phyloP scores from a whole-genome alignment of 2,329 filamentous ascomycete species.

The Amauroascus verrucosus region DNA sequence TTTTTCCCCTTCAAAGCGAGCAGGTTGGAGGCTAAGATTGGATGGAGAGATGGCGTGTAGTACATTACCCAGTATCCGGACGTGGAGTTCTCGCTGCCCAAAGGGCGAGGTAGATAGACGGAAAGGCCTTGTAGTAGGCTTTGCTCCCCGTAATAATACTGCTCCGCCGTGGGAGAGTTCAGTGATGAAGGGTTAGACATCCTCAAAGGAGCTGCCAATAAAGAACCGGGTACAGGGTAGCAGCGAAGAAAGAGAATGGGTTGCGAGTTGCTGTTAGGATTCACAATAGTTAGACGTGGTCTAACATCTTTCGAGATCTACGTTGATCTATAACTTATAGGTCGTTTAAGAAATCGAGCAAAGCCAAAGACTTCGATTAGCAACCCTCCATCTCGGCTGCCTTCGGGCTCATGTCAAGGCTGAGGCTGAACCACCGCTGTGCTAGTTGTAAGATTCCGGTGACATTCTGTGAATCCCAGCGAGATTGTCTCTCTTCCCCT shows the following conservation, averaged over 20 bases:
- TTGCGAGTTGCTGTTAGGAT: neutral
- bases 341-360: too few species aligned
- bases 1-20: too few species aligned
- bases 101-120: constrained; percentile 18
- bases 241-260: neutral
- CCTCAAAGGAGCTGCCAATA: neutral
- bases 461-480: too few species aligned
- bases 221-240: neutral
- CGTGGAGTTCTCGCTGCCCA: constrained; percentile 13
- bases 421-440: too few species aligned
- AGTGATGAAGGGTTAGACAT: neutral
- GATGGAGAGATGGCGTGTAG: neutral
- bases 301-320: too few species aligned
- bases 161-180: constrained; percentile 14
- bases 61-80: constrained; percentile 36
- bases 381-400: too few species aligned
- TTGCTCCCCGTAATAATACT: constrained; percentile 23
- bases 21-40: neutral
- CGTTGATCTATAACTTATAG: too few species aligned
- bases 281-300: too few species aligned
- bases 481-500: too few species aligned
- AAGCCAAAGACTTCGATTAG: too few species aligned
- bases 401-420: too few species aligned
- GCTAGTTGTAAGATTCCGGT: too few species aligned
- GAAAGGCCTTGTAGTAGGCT: constrained; percentile 28